Conservation (phyloP, 768 basidiomycete genomes). For the Hericium coralloides region DNA sequence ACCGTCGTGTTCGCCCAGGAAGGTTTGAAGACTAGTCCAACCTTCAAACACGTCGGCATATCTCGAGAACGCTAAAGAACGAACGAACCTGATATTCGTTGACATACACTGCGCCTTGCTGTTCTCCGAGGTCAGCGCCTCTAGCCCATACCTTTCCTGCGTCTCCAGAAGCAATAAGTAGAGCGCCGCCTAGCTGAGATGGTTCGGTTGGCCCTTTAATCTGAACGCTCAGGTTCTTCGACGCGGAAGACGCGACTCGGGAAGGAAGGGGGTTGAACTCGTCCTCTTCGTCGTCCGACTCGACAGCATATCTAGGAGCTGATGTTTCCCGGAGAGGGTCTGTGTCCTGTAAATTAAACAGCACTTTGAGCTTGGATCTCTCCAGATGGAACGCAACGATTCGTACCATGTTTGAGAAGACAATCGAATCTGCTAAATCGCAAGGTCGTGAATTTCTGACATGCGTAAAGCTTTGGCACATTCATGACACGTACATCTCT, state of each 20-base stretch:
- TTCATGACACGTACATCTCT: background rate
- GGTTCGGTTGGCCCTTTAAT: background rate
- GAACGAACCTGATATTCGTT: constrained; percentile 7
- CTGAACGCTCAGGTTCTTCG: background rate
- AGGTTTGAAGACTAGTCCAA: constrained; percentile 13
- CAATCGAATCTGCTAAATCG: too few relatives aligned
- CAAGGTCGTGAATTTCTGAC: too few relatives aligned
- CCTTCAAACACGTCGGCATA: constrained; percentile 2
- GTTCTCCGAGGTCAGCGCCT: constrained; percentile 15
- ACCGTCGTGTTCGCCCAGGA: constrained; percentile 13
- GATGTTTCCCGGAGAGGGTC: constrained; percentile 17
- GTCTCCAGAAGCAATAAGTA: constrained; percentile 14
- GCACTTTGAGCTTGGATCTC: background rate
- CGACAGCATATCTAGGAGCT: constrained; percentile 18
- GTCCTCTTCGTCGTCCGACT: constrained; percentile 21
- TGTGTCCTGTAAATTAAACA: background rate
- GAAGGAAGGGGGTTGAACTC: constrained; percentile 15
- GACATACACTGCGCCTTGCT: constrained; percentile 6
- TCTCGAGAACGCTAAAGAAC: background rate
- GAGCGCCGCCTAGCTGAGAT: background rate
- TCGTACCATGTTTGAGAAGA: too few relatives aligned
- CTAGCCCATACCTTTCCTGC: constrained; percentile 15
- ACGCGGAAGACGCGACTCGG: constrained; percentile 1
- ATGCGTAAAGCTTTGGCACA: too few relatives aligned
- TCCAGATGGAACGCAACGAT: too few relatives aligned